A percentile compares a stretch with the other conserved stretches of the same genome.
Conservation (phyloP, 139 green algal genomes). For the Gonium pectorale region DNA sequence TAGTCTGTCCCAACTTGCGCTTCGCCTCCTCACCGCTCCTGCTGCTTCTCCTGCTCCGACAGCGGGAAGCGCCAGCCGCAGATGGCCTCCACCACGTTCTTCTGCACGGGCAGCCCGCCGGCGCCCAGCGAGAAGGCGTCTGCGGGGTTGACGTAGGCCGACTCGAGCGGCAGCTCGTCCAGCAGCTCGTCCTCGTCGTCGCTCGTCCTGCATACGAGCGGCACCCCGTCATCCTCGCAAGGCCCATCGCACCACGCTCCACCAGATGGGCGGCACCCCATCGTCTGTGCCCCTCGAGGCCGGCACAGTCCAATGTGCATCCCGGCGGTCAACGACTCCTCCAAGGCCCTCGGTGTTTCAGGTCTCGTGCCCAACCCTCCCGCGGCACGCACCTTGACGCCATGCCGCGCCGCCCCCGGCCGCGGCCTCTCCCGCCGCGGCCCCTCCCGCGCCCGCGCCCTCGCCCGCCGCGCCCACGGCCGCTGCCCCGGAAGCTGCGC, state of each 20-base stretch:
- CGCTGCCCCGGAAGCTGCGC: conserved; percentile 4
- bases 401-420: conserved; percentile 48
- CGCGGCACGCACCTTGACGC: conserved; percentile 29
- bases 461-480: conserved; percentile 7
- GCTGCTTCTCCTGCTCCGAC: conserved; percentile 50
- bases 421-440: conserved; percentile 46
- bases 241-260: no score
- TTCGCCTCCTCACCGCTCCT: conserved; percentile 47
- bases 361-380: no score
- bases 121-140: not conserved
- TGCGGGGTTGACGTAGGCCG: not conserved
- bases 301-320: no score
- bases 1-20: no score
- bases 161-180: conserved; percentile 9
- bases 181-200: conserved; percentile 42
- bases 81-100: conserved; percentile 77
- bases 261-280: no score
- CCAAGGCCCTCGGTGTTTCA: no score
- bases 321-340: no score
- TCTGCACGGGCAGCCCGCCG: not conserved
- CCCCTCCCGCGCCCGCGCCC: conserved; percentile 30
- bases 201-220: not conserved
- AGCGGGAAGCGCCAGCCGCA: conserved; percentile 78
- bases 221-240: not conserved
- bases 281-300: no score